A percentile compares a stretch with the other conserved stretches of the same genome.
These are phyloP conservation scores for Scedosporium dehoogii DNA, from an alignment of 2,329 filamentous ascomycete species.

Conservation along the genomic window DNA sequence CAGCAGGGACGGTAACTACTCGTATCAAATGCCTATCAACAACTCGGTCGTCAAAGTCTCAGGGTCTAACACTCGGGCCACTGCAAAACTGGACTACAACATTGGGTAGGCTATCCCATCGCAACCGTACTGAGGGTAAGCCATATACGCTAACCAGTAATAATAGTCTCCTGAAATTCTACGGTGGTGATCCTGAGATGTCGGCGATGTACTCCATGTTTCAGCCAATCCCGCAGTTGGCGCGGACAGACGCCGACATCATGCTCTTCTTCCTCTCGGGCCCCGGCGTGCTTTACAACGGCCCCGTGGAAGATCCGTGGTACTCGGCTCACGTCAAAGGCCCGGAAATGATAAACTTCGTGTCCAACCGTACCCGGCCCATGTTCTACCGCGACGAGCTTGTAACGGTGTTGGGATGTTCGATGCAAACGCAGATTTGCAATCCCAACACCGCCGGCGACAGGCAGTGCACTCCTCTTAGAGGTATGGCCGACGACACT, in stretches of 20 bases:
- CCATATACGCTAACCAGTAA: too few relatives aligned
- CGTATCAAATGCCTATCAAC: conserved; percentile 1
- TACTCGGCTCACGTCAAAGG: neutral
- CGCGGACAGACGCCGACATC: neutral
- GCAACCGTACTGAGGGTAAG: neutral
- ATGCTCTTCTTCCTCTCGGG: conserved; percentile 1
- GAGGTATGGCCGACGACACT: neutral
- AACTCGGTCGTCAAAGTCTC: neutral
- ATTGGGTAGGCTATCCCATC: neutral
- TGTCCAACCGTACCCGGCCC: neutral
- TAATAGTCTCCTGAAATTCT: neutral
- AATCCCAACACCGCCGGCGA: neutral
- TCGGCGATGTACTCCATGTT: neutral
- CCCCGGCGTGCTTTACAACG: neutral
- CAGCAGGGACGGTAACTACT: neutral
- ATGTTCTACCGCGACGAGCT: neutral
- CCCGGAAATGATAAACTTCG: neutral
- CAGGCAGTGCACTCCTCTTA: neutral
- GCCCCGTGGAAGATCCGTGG: neutral
- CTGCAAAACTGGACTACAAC: neutral
- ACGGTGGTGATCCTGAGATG: neutral
- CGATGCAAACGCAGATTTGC: neutral
- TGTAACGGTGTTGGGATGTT: neutral
- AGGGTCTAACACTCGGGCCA: neutral
- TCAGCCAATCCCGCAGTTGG: neutral